Conservation (phyloP, 805 yeast species). For the Metschnikowia cubensis region DNA sequence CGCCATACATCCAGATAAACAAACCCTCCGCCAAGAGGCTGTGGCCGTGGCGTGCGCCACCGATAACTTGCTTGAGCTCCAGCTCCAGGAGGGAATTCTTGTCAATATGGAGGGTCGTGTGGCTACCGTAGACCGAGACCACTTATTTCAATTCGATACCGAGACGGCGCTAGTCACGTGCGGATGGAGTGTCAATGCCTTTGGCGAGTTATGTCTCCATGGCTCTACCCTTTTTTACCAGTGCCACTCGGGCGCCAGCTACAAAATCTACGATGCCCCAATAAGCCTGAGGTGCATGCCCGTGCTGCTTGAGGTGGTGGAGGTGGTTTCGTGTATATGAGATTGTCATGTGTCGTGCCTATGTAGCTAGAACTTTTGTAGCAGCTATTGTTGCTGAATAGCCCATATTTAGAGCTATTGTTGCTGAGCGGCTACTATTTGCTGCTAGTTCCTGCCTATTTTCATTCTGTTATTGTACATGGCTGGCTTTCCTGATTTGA, state of each 20-base stretch:
- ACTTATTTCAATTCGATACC: conserved; percentile 40
- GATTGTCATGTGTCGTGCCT: no score
- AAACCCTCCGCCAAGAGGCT: neutral
- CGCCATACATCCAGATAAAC: neutral
- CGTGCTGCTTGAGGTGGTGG: conserved; percentile 35
- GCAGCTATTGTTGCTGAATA: no score
- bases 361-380: no score
- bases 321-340: conserved; percentile 17
- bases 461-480: no score
- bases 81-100: conserved; percentile 28
- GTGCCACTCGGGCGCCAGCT: conserved; percentile 38
- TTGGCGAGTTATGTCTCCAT: conserved; percentile 27
- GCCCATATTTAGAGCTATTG: no score
- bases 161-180: neutral
- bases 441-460: no score
- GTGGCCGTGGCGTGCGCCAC: conserved; percentile 12
- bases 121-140: conserved; percentile 36
- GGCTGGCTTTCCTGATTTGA: no score
- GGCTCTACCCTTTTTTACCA: conserved; percentile 26
- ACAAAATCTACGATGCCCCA: conserved; percentile 33
- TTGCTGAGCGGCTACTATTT: no score
- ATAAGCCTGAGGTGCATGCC: conserved; percentile 35
- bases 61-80: conserved; percentile 21
- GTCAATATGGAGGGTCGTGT: conserved; percentile 30
- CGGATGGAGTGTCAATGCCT: conserved; percentile 35